phyloP scores from a whole-genome alignment of 371 early-diverging fungal genomes.

The Mortierella sp. region DNA sequence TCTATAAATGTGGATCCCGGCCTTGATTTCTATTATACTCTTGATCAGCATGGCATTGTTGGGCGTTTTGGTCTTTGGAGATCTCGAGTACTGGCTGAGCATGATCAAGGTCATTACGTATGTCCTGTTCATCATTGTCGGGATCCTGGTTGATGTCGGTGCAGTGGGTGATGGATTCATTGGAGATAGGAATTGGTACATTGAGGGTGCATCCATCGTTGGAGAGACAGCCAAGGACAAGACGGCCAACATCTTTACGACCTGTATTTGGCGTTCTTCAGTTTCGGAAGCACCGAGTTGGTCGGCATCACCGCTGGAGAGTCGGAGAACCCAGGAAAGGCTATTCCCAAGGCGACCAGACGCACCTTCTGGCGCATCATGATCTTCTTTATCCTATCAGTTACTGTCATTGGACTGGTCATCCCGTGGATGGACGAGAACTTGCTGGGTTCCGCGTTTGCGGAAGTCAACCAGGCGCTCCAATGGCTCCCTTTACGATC shows the following conservation, averaged over 20 bases:
- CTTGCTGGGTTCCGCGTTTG: slow-evolving; percentile 59
- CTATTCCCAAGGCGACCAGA: slow-evolving; percentile 78
- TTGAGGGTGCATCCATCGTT: slow-evolving; percentile 85
- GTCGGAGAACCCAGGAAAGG: slow-evolving; percentile 76
- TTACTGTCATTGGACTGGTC: slow-evolving; percentile 75
- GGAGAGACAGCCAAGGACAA: slow-evolving; percentile 61
- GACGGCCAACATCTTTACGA: slow-evolving; percentile 68
- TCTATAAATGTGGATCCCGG: slow-evolving; percentile 52
- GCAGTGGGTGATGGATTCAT: slow-evolving; percentile 62
- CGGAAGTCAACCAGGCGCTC: slow-evolving; percentile 50
- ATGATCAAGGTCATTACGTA: slow-evolving; percentile 70
- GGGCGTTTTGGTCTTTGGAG: slow-evolving; percentile 59
- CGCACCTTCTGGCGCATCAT: slow-evolving; percentile 80
- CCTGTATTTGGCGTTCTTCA: slow-evolving; percentile 87
- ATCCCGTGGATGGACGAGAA: slow-evolving; percentile 75
- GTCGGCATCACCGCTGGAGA: slow-evolving; percentile 84
- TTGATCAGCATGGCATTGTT: slow-evolving; percentile 51
- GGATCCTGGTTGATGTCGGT: slow-evolving; percentile 66
- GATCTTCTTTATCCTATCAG: slow-evolving; percentile 77
- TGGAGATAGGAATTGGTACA: slow-evolving; percentile 59
- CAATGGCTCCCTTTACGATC: slow-evolving; percentile 78
- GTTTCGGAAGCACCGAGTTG: slow-evolving; percentile 89
- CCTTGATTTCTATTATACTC: slow-evolving; percentile 41
- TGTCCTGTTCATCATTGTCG: slow-evolving; percentile 77
- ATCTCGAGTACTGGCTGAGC: slow-evolving; percentile 67